Conservation (phyloP, 2,329 filamentous ascomycete genomes). For the Dothistroma septosporum region DNA sequence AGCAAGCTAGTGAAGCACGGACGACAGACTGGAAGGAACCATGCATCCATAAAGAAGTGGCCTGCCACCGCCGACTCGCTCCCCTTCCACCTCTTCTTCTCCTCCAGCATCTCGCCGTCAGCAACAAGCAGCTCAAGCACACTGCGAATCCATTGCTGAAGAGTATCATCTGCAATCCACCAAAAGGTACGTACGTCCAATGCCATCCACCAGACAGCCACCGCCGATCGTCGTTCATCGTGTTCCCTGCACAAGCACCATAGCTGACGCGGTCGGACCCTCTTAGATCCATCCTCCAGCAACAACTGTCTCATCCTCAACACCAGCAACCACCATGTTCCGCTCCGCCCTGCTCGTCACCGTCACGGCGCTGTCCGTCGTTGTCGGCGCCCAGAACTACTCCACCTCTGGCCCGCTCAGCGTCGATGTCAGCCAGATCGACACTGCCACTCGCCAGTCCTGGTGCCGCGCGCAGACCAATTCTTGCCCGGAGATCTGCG, state of each 20-base stretch:
- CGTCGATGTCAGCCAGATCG: slow-evolving; percentile 43
- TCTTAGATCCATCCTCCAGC: slow-evolving; percentile 8
- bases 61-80: not conserved
- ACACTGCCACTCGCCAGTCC: slow-evolving; percentile 35
- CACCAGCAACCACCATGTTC: slow-evolving; percentile 42
- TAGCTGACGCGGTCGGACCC: slow-evolving; percentile 1
- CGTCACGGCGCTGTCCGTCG: slow-evolving; percentile 44
- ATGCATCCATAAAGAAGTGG: not conserved
- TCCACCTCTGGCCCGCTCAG: slow-evolving; percentile 36
- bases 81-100: not conserved
- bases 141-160: slow-evolving; percentile 6
- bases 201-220: not conserved
- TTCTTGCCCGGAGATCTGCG: slow-evolving; percentile 59
- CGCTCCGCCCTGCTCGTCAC: slow-evolving; percentile 46
- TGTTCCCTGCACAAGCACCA: not conserved
- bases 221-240: not conserved
- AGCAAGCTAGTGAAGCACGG: not conserved
- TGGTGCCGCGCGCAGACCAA: slow-evolving; percentile 60
- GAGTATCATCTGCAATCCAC: slow-evolving; percentile 2
- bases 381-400: slow-evolving; percentile 44
- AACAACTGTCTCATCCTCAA: slow-evolving; percentile 5
- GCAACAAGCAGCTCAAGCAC: not conserved
- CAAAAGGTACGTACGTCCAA: slow-evolving; percentile 1
- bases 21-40: not conserved
- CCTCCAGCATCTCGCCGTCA: slow-evolving; percentile 2